Conservation (phyloP, 352 stramenopile genomes). For the Pythium biforme region DNA sequence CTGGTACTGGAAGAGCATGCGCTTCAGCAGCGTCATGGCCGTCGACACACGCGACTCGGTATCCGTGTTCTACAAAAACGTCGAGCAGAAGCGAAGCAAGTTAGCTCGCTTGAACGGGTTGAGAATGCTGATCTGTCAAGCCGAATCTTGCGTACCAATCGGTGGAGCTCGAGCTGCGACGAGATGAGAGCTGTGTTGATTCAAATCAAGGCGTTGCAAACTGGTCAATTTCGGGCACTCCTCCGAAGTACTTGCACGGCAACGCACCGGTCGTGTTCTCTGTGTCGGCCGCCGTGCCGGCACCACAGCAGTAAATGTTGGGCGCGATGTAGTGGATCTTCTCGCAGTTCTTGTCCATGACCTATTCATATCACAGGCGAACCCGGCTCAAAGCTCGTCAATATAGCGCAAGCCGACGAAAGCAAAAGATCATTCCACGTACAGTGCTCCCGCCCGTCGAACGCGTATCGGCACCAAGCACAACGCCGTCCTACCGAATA, state of each 20-base stretch:
- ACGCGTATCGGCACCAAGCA: slow-evolving; percentile 97
- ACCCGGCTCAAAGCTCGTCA: background rate
- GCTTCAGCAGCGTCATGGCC: slow-evolving; percentile 96
- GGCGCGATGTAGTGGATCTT: slow-evolving; percentile 99
- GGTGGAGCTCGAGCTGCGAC: slow-evolving; percentile 95
- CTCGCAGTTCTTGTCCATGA: slow-evolving; percentile 99
- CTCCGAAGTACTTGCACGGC: background rate
- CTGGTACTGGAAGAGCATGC: slow-evolving; percentile 97
- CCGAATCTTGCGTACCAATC: slow-evolving; percentile 65
- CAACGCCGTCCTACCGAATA: slow-evolving; percentile 85
- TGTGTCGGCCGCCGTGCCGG: slow-evolving; percentile 97
- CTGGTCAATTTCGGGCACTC: no score
- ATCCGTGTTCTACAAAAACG: slow-evolving; percentile 60
- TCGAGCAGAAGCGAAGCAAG: slow-evolving; percentile 1
- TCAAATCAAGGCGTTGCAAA: no score
- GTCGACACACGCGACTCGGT: slow-evolving; percentile 94
- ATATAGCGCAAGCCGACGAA: background rate
- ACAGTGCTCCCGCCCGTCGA: slow-evolving; percentile 93
- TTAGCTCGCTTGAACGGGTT: background rate
- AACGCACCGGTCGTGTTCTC: slow-evolving; percentile 86
- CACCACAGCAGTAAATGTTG: slow-evolving; percentile 99
- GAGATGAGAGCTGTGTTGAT: slow-evolving; percentile 49
- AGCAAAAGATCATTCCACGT: slow-evolving; percentile 1
- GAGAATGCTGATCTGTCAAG: no score
- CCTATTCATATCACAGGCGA: slow-evolving; percentile 25